Evolutionary conservation across 331 rosid species (phyloP), one percentile per base, ranked within the genome.

Genomic region (Cucumis variabilis): DNA sequence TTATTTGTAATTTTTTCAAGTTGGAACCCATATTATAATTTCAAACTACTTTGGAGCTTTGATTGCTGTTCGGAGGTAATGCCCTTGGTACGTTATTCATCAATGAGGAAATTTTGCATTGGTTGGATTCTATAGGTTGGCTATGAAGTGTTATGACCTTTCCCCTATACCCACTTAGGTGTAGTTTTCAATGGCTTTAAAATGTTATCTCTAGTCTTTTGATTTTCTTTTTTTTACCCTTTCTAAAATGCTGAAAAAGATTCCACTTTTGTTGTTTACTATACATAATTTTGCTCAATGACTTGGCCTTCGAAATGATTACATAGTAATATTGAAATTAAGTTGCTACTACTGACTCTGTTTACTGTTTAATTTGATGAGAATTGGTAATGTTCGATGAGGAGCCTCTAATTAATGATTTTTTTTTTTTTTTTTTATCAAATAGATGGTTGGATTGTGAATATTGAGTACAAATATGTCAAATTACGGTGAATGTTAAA

Each of bases 71-170:
- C 33, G n/a, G 28, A 17, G n/a, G n/a, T n/a, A n/a, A n/a, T n/a
- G n/a, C n/a, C n/a, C n/a, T n/a, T n/a, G n/a, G n/a, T n/a, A n/a
- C n/a, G n/a, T n/a, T n/a, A n/a, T n/a, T n/a, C n/a, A n/a, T n/a
- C n/a, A 96, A 94, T 85, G 94, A 87, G 0, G 95, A 96, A 91
- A 86, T 91, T 21, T 69, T 96, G 86, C 99, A 94, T 60, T 92
- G 96, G 93, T 27, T 96, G 79, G 97, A 93, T 11, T 94, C 95
- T 87, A 15, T 95, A 87, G 88, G 24, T 87, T 95, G 91, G 98
- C 98, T 11, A 90, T 91, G 2, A 91, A 93, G 53, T 90, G 95
- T 84, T 96, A 95, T 55, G 83, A 95, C 68, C 58, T 89, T 48
- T 23, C 85, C 44, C 14, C 89, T 83, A 25, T 51, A 33, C 48